Conservation (phyloP, 2,329 filamentous ascomycete genomes). For the Fusarium proliferatum region DNA sequence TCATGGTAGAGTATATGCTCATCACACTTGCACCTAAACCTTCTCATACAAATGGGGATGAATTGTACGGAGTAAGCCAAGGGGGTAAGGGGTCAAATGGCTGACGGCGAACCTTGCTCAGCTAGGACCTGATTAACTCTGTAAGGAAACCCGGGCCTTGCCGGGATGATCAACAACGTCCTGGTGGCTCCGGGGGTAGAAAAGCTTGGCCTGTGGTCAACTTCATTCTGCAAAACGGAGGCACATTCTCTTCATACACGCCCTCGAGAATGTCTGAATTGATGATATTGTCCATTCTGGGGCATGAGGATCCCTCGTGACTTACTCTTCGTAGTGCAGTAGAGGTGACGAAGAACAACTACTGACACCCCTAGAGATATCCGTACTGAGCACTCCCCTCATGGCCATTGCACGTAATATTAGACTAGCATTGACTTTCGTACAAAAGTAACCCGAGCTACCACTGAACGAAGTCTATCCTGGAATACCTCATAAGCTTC, state of each 20-base stretch:
- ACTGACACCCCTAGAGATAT: neutral
- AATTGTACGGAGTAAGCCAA: neutral
- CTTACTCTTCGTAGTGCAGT: neutral
- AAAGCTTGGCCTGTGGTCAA: neutral
- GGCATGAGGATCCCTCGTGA: conserved; percentile 14
- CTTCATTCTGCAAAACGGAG: conserved; percentile 1
- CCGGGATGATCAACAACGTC: conserved; percentile 37
- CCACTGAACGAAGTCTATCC: neutral
- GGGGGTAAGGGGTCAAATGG: conserved; percentile 9
- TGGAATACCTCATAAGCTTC: neutral
- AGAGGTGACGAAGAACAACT: conserved; percentile 15
- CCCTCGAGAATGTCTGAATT: neutral
- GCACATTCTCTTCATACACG: conserved; percentile 1
- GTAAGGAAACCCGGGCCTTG: conserved; percentile 38
- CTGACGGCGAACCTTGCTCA: conserved; percentile 25
- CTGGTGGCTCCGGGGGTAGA: conserved; percentile 19
- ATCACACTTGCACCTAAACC: neutral
- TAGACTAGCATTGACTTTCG: neutral
- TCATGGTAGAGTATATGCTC: neutral
- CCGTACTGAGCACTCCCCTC: neutral
- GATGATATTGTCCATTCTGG: neutral
- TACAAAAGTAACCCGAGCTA: conserved; percentile 16
- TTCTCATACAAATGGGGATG: neutral
- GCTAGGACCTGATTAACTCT: conserved; percentile 39
- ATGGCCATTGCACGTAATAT: neutral